phyloP scores from a whole-genome alignment of 768 basidiomycete species.

The Serendipita sp. region DNA sequence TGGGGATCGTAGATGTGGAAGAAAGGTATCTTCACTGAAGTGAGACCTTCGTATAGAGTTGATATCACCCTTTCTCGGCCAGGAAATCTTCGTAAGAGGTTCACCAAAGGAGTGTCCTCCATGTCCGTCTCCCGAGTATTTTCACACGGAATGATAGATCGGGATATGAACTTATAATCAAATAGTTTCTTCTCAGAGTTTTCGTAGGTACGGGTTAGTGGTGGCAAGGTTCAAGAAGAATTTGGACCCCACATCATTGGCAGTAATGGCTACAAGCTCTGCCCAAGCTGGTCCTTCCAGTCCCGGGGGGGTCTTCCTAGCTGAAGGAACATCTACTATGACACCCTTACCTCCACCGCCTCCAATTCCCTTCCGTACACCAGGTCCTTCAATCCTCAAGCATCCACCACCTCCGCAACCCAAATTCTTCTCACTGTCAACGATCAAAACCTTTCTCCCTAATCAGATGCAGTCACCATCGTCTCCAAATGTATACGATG shows the following conservation, averaged over 20 bases:
- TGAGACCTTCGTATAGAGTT: background rate
- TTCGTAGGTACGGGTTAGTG: too few species aligned
- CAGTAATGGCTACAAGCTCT: conserved; percentile 1
- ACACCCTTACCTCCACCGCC: conserved; percentile 44
- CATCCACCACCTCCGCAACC: conserved; percentile 50
- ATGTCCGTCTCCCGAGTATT: background rate
- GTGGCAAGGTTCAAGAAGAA: background rate
- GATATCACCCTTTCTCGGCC: background rate
- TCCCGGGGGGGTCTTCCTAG: background rate
- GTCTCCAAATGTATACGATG: conserved; percentile 23
- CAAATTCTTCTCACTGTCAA: conserved; percentile 43
- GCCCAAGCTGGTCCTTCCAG: conserved; percentile 1
- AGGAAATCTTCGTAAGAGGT: background rate
- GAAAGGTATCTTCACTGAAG: conserved; percentile 35
- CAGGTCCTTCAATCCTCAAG: conserved; percentile 71
- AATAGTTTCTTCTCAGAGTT: too few species aligned
- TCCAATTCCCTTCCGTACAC: conserved; percentile 61
- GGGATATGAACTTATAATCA: too few species aligned
- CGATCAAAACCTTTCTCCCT: conserved; percentile 59
- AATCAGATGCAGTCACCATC: conserved; percentile 15
- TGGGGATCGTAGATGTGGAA: conserved; percentile 48
- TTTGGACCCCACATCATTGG: background rate
- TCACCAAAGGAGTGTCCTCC: background rate
- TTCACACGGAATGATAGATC: too few species aligned
- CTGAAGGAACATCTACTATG: background rate